Conservation (phyloP, 768 basidiomycete genomes). For the Russula foetens region DNA sequence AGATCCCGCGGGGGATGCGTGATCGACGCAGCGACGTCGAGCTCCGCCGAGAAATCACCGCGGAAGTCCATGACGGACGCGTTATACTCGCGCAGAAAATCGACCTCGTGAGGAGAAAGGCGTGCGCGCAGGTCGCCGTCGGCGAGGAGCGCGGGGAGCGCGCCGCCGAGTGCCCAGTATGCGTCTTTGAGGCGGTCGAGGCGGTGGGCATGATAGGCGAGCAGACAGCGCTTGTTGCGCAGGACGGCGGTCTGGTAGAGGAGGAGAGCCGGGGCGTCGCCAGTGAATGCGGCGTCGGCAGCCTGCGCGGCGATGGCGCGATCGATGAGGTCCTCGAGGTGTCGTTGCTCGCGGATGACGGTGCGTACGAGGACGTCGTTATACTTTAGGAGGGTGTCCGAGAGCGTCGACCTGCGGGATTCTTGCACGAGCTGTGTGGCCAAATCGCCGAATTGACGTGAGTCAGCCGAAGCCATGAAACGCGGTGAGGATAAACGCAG, state of each 20-base stretch:
- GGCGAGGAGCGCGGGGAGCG: slow-evolving; percentile 73
- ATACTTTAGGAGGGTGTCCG: slow-evolving; percentile 84
- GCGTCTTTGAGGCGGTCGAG: slow-evolving; percentile 75
- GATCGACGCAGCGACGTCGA: slow-evolving; percentile 82
- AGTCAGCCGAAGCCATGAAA: slow-evolving; percentile 33
- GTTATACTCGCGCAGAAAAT: slow-evolving; percentile 79
- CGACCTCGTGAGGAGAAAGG: slow-evolving; percentile 73
- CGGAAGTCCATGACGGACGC: slow-evolving; percentile 77
- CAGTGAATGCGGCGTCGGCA: slow-evolving; percentile 30
- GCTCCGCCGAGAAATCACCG: slow-evolving; percentile 73
- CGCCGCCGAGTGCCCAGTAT: slow-evolving; percentile 87
- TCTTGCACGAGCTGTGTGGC: slow-evolving; percentile 84
- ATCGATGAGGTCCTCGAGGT: slow-evolving; percentile 55
- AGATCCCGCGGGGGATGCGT: slow-evolving; percentile 82
- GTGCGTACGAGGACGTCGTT: slow-evolving; percentile 82
- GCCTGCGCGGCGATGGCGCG: slow-evolving; percentile 29
- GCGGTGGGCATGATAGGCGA: slow-evolving; percentile 88
- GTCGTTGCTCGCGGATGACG: slow-evolving; percentile 85
- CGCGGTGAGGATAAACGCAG: too few relatives aligned
- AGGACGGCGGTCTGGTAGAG: slow-evolving; percentile 85
- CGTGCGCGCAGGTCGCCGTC: slow-evolving; percentile 60
- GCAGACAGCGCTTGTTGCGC: slow-evolving; percentile 91
- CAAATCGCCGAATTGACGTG: slow-evolving; percentile 74
- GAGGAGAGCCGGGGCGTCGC: slow-evolving; percentile 55
- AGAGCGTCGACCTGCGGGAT: slow-evolving; percentile 75